A percentile compares a stretch with the other conserved stretches of the same genome.
phyloP scores from a whole-genome alignment of 2,329 filamentous ascomycete genomes.

The Xylaria sp. region DNA sequence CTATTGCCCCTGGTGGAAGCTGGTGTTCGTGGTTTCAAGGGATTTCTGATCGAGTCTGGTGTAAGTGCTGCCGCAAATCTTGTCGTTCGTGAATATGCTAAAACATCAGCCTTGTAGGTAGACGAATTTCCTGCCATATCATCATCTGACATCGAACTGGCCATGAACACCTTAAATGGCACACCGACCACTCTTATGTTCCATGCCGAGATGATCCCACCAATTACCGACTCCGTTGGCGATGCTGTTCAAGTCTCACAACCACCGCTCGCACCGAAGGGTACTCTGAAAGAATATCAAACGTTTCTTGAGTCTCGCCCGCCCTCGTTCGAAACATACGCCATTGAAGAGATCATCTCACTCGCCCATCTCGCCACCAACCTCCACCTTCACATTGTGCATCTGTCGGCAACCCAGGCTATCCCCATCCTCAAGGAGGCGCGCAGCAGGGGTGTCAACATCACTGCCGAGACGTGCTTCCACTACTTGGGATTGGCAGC shows the following conservation, averaged over 20 bases:
- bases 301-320: slow-evolving; percentile 94
- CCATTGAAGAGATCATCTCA: slow-evolving; percentile 85
- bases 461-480: slow-evolving; percentile 95
- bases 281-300: slow-evolving; percentile 80
- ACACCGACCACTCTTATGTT: slow-evolving; percentile 96
- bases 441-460: slow-evolving; percentile 77
- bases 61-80: slow-evolving; percentile 63
- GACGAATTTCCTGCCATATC: slow-evolving; percentile 97
- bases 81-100: slow-evolving; percentile 35
- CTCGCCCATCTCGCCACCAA: slow-evolving; percentile 82
- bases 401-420: slow-evolving; percentile 88
- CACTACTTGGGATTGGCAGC: slow-evolving; percentile 89
- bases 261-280: slow-evolving; percentile 76
- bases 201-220: slow-evolving; percentile 98
- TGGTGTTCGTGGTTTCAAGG: slow-evolving; percentile 95
- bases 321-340: slow-evolving; percentile 89
- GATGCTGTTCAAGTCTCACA: slow-evolving; percentile 78
- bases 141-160: slow-evolving; percentile 78
- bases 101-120: slow-evolving; percentile 65
- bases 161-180: slow-evolving; percentile 83
- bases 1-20: slow-evolving; percentile 82
- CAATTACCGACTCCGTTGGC: slow-evolving; percentile 80
- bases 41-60: slow-evolving; percentile 95
- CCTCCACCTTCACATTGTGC: slow-evolving; percentile 91
- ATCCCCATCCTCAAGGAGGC: slow-evolving; percentile 84